Conservation (phyloP, 2,329 filamentous ascomycete species). For the Pestalotiopsis sp. region DNA sequence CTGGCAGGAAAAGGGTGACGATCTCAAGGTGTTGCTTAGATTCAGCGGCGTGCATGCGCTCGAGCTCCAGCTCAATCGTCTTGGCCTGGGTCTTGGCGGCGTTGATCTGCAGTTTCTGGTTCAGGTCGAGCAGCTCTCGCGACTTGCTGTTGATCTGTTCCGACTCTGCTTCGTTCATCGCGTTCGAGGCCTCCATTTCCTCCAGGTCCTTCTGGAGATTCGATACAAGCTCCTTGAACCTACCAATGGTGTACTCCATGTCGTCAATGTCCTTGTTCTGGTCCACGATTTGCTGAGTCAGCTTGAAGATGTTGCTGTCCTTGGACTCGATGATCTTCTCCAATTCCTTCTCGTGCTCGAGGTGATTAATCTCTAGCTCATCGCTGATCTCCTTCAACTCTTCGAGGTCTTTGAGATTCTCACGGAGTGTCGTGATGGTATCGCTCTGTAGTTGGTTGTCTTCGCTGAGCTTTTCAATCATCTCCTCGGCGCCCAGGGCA, state of each 20-base stretch:
- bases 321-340: constrained; percentile 92
- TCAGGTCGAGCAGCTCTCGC: constrained; percentile 94
- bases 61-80: constrained; percentile 88
- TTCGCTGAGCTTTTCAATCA: constrained; percentile 90
- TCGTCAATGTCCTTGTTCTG: constrained; percentile 84
- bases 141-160: constrained; percentile 88
- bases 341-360: constrained; percentile 91
- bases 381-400: constrained; percentile 90
- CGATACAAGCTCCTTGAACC: constrained; percentile 87
- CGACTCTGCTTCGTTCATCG: constrained; percentile 89
- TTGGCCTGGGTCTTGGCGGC: constrained; percentile 92
- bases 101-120: constrained; percentile 89
- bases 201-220: constrained; percentile 85
- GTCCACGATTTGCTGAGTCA: constrained; percentile 70
- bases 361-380: constrained; percentile 90
- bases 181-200: constrained; percentile 89
- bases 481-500: constrained; percentile 84
- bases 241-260: constrained; percentile 84
- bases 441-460: constrained; percentile 84
- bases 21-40: constrained; percentile 87
- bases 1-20: constrained; percentile 85
- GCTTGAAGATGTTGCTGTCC: constrained; percentile 82
- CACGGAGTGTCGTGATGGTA: constrained; percentile 80
- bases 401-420: constrained; percentile 84
- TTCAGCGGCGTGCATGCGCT: constrained; percentile 85